A percentile compares a stretch with the other conserved stretches of the same genome.
Conservation (phyloP, 495 filamentous ascomycete genomes). For the Podospora fimiseda region DNA sequence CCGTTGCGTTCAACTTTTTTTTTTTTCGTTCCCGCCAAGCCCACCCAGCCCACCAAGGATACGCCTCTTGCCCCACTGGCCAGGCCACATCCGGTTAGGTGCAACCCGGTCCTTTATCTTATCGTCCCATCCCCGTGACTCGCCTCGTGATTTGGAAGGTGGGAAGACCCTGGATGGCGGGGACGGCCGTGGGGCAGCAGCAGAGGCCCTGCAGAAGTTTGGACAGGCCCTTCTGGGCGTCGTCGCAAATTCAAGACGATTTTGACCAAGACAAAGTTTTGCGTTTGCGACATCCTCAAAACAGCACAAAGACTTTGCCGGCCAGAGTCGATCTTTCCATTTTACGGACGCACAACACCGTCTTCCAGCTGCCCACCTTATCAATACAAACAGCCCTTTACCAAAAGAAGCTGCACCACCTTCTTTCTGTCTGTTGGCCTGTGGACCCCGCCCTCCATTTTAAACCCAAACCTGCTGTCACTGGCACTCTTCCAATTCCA, state of each 20-base stretch:
- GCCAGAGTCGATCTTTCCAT: constrained; percentile 27
- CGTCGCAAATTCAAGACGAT: constrained; percentile 11
- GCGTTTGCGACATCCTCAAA: constrained; percentile 3
- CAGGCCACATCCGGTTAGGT: constrained; percentile 9
- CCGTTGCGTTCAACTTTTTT: constrained; percentile 28
- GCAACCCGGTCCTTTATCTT: constrained; percentile 1
- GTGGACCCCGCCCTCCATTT: constrained; percentile 9
- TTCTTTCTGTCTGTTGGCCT: constrained; percentile 10
- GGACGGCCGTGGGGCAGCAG: background rate
- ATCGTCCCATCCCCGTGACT: constrained; percentile 9
- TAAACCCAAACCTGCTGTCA: constrained; percentile 2
- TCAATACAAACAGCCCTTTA: background rate
- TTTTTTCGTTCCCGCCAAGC: constrained; percentile 17
- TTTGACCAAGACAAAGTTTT: constrained; percentile 11
- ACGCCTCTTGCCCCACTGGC: constrained; percentile 18
- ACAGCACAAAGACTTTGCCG: constrained; percentile 8
- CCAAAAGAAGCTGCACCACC: background rate
- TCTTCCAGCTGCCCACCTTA: background rate
- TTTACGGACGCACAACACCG: constrained; percentile 7
- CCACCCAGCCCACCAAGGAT: constrained; percentile 3
- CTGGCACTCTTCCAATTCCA: constrained; percentile 1
- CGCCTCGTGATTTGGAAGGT: constrained; percentile 5
- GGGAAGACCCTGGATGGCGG: background rate
- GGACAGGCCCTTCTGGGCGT: background rate
- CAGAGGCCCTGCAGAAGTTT: background rate